These are phyloP conservation scores for Amphicarpaea edgeworthii DNA, from an alignment of 306 rosid genomes.

Conservation along the genomic window DNA sequence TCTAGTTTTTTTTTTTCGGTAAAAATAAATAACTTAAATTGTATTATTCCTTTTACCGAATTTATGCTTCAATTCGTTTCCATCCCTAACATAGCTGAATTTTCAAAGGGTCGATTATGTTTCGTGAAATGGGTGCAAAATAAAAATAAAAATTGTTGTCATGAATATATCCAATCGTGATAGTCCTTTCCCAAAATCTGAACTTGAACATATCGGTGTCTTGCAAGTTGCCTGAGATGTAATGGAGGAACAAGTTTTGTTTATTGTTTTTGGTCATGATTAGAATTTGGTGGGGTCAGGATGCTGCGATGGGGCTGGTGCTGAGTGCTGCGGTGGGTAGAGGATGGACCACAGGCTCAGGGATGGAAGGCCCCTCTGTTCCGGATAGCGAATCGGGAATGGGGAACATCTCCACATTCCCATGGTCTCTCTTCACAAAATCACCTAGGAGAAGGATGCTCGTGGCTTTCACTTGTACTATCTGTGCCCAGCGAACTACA, in stretches of 20 bases:
- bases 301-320: constrained; percentile 95
- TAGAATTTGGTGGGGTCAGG: constrained; percentile 54
- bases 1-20: not conserved
- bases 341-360: constrained; percentile 99
- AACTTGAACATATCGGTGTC: not conserved
- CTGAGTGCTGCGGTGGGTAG: constrained; percentile 88
- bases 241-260: not conserved
- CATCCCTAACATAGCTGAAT: not conserved
- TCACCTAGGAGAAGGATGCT: constrained; percentile 96
- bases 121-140: not conserved
- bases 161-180: not conserved
- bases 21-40: not conserved
- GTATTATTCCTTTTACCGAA: constrained; percentile 17
- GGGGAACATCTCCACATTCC: constrained; percentile 85
- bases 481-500: constrained; percentile 94
- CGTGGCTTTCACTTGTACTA: constrained; percentile 92
- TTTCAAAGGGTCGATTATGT: not conserved
- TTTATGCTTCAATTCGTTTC: constrained; percentile 4
- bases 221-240: constrained; percentile 5
- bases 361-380: constrained; percentile 94
- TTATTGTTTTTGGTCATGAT: constrained; percentile 9
- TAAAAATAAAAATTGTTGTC: not conserved
- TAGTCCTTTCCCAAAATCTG: constrained; percentile 2
- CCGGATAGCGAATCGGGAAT: constrained; percentile 65
- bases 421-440: constrained; percentile 97